phyloP scores from a whole-genome alignment of 305 asterid species.

The Fraxinus paxiana region DNA sequence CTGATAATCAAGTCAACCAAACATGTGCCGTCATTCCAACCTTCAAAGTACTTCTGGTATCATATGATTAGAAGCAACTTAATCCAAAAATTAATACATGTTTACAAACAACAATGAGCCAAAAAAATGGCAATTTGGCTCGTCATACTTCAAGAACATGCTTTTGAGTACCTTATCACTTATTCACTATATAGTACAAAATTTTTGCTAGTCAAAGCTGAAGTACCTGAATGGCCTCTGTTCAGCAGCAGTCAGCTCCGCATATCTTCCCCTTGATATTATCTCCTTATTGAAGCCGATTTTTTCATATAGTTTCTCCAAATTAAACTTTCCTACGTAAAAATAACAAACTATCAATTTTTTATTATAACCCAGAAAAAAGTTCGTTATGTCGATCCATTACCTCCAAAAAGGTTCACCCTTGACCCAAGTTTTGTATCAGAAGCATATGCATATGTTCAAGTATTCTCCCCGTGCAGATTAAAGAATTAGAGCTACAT shows the following conservation, averaged over 20 bases:
- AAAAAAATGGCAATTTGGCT: background rate
- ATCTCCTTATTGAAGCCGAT: slow-evolving; percentile 84
- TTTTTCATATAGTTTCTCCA: slow-evolving; percentile 69
- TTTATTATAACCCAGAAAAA: slow-evolving; percentile 4
- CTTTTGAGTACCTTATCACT: background rate
- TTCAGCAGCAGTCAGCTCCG: slow-evolving; percentile 79
- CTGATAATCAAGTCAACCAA: background rate
- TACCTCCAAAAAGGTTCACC: background rate
- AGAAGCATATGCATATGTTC: background rate
- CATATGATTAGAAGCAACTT: background rate
- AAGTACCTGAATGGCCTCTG: slow-evolving; percentile 81
- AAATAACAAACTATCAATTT: slow-evolving; percentile 16
- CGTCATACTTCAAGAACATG: background rate
- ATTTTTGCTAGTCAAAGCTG: slow-evolving; percentile 5
- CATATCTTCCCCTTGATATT: slow-evolving; percentile 76
- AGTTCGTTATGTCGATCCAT: background rate
- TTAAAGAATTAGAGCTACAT: slow-evolving; percentile 11
- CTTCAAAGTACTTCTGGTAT: background rate
- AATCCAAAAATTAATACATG: background rate
- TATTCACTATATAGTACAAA: background rate
- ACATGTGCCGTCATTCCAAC: background rate
- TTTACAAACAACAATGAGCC: background rate
- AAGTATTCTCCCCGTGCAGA: background rate
- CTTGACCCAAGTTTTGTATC: background rate
- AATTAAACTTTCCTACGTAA: slow-evolving; percentile 70